These are phyloP conservation scores for Sonneratia caseolaris DNA, from an alignment of 345 rosid species.

Conservation along the genomic window DNA sequence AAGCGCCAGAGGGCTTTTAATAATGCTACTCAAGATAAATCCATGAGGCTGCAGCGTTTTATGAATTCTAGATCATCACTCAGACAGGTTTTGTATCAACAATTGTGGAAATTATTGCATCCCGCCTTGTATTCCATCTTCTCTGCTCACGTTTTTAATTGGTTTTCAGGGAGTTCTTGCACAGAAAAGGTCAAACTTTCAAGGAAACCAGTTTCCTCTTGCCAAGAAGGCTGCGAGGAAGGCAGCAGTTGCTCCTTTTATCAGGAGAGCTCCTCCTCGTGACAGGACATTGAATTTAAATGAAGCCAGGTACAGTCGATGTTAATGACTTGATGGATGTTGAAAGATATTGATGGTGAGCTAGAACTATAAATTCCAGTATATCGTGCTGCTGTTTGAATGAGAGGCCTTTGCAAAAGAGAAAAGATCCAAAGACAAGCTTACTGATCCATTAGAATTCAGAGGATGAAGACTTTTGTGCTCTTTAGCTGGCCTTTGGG, in stretches of 20 bases:
- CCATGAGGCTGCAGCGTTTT: slow-evolving; percentile 41
- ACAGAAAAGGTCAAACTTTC: slow-evolving; percentile 64
- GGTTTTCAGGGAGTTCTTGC: slow-evolving; percentile 63
- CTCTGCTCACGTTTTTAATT: not conserved
- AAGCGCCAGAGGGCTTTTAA: slow-evolving; percentile 35
- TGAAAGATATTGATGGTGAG: not conserved
- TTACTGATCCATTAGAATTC: not conserved
- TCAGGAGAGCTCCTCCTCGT: slow-evolving; percentile 38
- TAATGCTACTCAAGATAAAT: slow-evolving; percentile 35
- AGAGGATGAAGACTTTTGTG: not conserved
- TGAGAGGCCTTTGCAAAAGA: not conserved
- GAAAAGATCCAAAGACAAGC: not conserved
- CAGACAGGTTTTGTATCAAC: slow-evolving; percentile 51
- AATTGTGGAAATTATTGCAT: not conserved
- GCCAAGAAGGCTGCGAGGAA: slow-evolving; percentile 42
- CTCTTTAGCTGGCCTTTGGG: not conserved
- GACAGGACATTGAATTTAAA: slow-evolving; percentile 29
- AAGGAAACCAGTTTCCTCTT: slow-evolving; percentile 55
- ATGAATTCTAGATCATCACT: slow-evolving; percentile 61
- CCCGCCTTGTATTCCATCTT: not conserved
- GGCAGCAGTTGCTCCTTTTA: slow-evolving; percentile 44
- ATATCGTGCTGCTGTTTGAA: not conserved
- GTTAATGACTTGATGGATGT: not conserved
- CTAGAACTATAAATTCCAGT: not conserved
- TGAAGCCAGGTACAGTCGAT: slow-evolving; percentile 49